Base-by-base conservation (phyloP, 2,329 filamentous ascomycete species). In the Colletotrichum sp. region DNA sequence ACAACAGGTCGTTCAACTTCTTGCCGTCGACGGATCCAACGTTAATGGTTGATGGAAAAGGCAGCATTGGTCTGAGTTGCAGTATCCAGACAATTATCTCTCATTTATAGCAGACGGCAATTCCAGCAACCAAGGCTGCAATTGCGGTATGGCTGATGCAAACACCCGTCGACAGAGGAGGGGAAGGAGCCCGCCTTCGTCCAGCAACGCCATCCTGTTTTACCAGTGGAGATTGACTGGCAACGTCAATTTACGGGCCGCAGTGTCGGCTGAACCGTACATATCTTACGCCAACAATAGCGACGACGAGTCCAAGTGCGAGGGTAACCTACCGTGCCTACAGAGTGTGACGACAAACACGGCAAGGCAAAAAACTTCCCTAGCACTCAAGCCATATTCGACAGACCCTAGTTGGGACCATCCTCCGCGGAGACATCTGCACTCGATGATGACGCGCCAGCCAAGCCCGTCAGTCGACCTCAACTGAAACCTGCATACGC, bases 401-500 rank as follows among this genome's bases (percentile, higher is more conserved):
- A 13, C 3, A 52, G 3, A 3, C n/a, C 44, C 11, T 22, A 52
- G 7, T 3, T 8, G 3, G 44, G 12, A 0, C 3, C 11, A 13
- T 25, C 44, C 44, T 5, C 57, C 27, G 28, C 16, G 57, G 57
- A 30, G 30, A 72, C 2, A n/a, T 36, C 19, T 57, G 39, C n/a
- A 48, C 16, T 32, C 6, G 32, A 39, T 28, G 32, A 7, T 19
- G 65, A 57, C 44, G 65, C 22, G 60, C 13, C 25, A 34, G 15
- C 44, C 32, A 66, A 48, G 39, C 61, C 9, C 4, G 19, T 13
- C 15, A 19, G 22, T 9, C 25, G 27, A n/a, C 13, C 5, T 64
- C 57, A 70, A 70, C 44, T 73, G 57, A 59, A 67, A 55, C 36
- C 36, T 55, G 30, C 39, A 75, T 63, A n/a, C 28, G 22, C 27